Base-by-base conservation (phyloP, 2,329 filamentous ascomycete genomes). In the Colletotrichum chlorophyti region DNA sequence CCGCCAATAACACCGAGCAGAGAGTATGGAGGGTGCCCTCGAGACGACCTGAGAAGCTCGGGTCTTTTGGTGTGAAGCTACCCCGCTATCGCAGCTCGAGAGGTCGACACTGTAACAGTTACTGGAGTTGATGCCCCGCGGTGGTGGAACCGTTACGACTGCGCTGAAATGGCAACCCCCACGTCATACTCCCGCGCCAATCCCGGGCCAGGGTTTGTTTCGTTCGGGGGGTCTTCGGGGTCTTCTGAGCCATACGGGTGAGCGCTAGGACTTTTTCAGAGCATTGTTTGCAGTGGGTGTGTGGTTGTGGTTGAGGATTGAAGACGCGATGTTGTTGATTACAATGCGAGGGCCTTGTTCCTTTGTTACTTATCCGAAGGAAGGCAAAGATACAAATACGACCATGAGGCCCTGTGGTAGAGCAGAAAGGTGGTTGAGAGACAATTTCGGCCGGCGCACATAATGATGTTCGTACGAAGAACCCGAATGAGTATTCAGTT, bases 111-210 rank as follows among this genome's bases (percentile, higher is more conserved):
- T 29, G 24, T 26, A 27, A 15, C 29, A 48, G 24, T 23, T 54
- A 34, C 27, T 53, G 38, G 29, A 54, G 43, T 53, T 55, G n/a
- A 12, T 50, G 55, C 55, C 55, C 55, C 55, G 55, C 52, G 45
- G 27, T 26, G 21, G 24, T 49, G 50, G 31, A 26, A 34, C 31
- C 31, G 43, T 27, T 38, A 17, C 26, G 15, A 59, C 35, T 23
- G 42, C 42, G 43, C 52, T 50, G 52, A 35, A 23, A 42, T 31
- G 41, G 49, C 11, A 11, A 29, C 29, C 51, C 55, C 43, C 55
- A 59, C 55, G 55, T 45, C 55, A 59, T 55, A 49, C 55, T 59
- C 43, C 51, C 51, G 51, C 55, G 31, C 55, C 55, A 55, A 59
- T 59, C 55, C 51, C 27, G 29, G 35, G 43, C 23, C 55, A 32